Evolutionary conservation across 208 protist species (phyloP).

Genomic region (Dictyostelium gargantuum): DNA sequence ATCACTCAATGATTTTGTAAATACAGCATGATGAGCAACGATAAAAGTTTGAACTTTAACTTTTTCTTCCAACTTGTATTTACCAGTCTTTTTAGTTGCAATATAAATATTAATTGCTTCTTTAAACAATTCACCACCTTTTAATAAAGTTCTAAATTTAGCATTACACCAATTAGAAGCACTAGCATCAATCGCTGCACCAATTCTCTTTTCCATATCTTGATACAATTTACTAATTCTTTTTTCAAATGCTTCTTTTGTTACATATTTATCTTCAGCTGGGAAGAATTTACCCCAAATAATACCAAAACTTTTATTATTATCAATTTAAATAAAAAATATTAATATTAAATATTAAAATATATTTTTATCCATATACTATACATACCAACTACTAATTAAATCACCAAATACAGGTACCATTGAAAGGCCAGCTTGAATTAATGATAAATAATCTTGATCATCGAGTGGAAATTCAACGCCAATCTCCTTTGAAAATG

Average conservation of each 20-base stretch:
- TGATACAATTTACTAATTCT: background rate
- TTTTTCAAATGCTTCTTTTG: background rate
- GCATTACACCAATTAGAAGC: background rate
- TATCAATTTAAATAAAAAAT: background rate
- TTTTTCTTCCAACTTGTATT: background rate
- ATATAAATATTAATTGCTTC: background rate
- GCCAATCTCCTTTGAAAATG: background rate
- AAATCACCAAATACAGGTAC: background rate
- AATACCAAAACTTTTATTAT: background rate
- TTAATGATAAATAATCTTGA: background rate
- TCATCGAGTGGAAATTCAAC: background rate
- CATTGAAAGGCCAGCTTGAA: background rate
- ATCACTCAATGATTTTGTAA: background rate
- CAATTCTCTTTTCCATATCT: background rate
- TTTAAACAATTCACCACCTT: background rate
- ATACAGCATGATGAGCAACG: background rate
- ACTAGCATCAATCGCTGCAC: background rate
- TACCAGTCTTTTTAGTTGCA: background rate
- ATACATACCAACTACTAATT: background rate
- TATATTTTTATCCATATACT: no score
- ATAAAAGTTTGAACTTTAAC: background rate
- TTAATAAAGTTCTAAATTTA: background rate
- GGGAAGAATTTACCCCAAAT: background rate
- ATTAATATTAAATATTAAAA: no score
- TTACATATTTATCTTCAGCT: background rate